Percentiles rank a stretch among this genome's conserved stretches.
Conservation (phyloP, 2,329 filamentous ascomycete genomes). For the Calonectria crousiana region DNA sequence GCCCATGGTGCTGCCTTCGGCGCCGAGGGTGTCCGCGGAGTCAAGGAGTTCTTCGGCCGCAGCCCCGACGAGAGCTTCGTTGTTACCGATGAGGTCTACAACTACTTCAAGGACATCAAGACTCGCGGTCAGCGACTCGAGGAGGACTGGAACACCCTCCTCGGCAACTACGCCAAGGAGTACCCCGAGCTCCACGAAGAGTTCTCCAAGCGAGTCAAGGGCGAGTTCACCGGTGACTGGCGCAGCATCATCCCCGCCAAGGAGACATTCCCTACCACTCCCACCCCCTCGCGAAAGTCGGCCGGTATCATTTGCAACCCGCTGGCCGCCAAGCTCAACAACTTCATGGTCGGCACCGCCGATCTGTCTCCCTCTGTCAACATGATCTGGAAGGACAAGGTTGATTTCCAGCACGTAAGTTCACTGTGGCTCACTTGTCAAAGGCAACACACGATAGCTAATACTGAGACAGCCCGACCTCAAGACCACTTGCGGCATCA, state of each 20-base stretch:
- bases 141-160: constrained; percentile 58
- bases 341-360: constrained; percentile 66
- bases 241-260: constrained; percentile 60
- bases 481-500: constrained; percentile 60
- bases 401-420: constrained; percentile 61
- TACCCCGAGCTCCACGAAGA: constrained; percentile 64
- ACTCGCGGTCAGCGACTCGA: constrained; percentile 58
- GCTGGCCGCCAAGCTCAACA: constrained; percentile 59
- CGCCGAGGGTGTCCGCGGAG: constrained; percentile 60
- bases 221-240: constrained; percentile 62
- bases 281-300: constrained; percentile 64
- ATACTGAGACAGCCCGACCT: constrained; percentile 47
- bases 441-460: background rate
- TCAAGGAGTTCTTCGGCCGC: constrained; percentile 50
- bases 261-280: constrained; percentile 57
- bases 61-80: constrained; percentile 52
- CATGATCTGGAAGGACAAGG: constrained; percentile 67
- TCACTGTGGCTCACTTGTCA: background rate
- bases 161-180: constrained; percentile 56
- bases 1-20: constrained; percentile 71
- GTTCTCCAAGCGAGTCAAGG: constrained; percentile 60
- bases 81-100: constrained; percentile 58
- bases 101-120: constrained; percentile 62
- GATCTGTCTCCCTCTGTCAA: constrained; percentile 66
- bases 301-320: constrained; percentile 63